A percentile compares a stretch with the other conserved stretches of the same genome.
Conservation (phyloP, 2,329 filamentous ascomycete species). For the Talaromyces sp. region DNA sequence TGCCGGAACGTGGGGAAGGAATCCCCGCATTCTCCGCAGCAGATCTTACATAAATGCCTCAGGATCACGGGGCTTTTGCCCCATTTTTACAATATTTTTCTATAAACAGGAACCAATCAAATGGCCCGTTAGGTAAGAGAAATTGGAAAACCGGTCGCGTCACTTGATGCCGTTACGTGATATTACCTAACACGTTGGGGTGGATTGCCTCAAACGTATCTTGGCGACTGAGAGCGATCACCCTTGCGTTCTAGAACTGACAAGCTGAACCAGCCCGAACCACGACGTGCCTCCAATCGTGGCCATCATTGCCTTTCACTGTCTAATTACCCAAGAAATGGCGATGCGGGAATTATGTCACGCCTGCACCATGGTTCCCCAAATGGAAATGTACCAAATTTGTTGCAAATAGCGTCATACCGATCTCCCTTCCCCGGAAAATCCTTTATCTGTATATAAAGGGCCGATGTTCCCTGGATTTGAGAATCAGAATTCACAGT, state of each 20-base stretch:
- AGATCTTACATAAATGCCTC: too few species aligned
- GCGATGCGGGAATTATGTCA: not conserved
- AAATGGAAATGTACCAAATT: not conserved
- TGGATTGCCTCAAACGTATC: not conserved
- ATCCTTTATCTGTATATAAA: slow-evolving; percentile 8
- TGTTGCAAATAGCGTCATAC: slow-evolving; percentile 15
- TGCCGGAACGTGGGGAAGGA: too few species aligned
- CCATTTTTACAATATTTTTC: too few species aligned
- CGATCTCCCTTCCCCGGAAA: slow-evolving; percentile 16
- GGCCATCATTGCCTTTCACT: slow-evolving; percentile 1
- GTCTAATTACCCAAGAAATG: not conserved
- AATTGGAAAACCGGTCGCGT: not conserved
- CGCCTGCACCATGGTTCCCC: not conserved
- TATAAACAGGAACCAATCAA: too few species aligned
- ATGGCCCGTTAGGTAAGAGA: not conserved
- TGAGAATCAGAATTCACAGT: not conserved
- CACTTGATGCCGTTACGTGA: not conserved
- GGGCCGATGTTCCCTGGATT: slow-evolving; percentile 4
- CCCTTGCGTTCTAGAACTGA: slow-evolving; percentile 1
- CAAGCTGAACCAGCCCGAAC: slow-evolving; percentile 7
- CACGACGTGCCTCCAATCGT: slow-evolving; percentile 1
- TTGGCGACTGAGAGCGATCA: not conserved
- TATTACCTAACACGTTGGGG: not conserved
- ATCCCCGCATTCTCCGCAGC: too few species aligned
- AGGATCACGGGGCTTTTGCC: too few species aligned